A percentile compares a stretch with the other conserved stretches of the same genome.
Evolutionary conservation across 2,329 filamentous ascomycete species (phyloP).

Genomic region (Acrodontium crateriforme): DNA sequence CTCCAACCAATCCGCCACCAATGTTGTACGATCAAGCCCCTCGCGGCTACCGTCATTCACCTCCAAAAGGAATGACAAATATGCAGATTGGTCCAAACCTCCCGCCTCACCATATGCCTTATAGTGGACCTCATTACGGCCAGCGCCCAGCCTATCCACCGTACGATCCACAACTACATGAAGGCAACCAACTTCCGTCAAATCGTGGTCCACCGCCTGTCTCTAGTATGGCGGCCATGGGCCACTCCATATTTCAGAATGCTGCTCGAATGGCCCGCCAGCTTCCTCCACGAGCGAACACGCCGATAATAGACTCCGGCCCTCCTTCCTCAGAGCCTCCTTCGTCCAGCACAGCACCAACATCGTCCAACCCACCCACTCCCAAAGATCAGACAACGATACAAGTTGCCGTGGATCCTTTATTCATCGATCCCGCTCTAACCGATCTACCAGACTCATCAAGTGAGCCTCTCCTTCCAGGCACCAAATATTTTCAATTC

Average conservation of each 20-base stretch:
- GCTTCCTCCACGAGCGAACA: constrained; percentile 20
- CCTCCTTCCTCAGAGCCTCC: constrained; percentile 31
- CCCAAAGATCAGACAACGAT: constrained; percentile 25
- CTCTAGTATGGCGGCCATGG: constrained; percentile 13
- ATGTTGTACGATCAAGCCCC: constrained; percentile 14
- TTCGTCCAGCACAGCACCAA: constrained; percentile 26
- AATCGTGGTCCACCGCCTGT: constrained; percentile 13
- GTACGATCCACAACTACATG: constrained; percentile 10
- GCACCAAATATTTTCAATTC: constrained; percentile 22
- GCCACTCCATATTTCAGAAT: constrained; percentile 21
- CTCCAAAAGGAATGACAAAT: too few relatives aligned
- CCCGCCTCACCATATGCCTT: neutral
- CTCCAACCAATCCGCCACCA: constrained; percentile 13
- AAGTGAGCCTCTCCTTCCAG: constrained; percentile 21
- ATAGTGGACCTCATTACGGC: neutral
- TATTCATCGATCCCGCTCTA: constrained; percentile 21
- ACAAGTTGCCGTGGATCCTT: constrained; percentile 22
- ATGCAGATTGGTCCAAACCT: too few relatives aligned
- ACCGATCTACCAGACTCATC: constrained; percentile 21
- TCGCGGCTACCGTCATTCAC: constrained; percentile 14
- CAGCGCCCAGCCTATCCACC: constrained; percentile 10
- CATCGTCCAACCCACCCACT: constrained; percentile 25
- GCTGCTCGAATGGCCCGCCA: constrained; percentile 19
- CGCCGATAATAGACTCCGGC: constrained; percentile 25
- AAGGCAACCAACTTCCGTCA: constrained; percentile 5